Evolutionary conservation across 2,329 filamentous ascomycete species (phyloP).

Genomic region (Apiospora saccharicola): DNA sequence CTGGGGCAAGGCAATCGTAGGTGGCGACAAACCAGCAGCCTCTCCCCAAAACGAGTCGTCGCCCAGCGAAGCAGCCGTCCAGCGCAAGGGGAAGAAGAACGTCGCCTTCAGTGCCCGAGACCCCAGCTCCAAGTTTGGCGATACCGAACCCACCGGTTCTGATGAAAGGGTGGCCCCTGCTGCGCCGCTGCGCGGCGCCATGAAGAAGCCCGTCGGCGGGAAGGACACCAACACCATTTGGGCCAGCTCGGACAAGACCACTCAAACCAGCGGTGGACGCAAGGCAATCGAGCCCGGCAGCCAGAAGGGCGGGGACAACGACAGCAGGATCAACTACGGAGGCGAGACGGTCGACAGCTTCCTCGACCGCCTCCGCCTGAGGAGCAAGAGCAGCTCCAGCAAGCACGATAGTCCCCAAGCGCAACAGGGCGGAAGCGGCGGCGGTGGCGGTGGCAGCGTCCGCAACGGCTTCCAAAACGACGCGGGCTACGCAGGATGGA

Average conservation of each 20-base stretch:
- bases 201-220: background rate
- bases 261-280: background rate
- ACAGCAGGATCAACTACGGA: background rate
- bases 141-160: background rate
- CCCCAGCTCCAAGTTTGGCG: background rate
- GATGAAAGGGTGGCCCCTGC: too few relatives aligned
- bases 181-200: background rate
- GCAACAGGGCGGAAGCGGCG: background rate
- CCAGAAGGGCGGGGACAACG: background rate
- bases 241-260: background rate
- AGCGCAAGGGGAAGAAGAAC: constrained; percentile 10
- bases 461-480: background rate
- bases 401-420: background rate
- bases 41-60: constrained; percentile 9
- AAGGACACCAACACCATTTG: background rate
- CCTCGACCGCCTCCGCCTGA: background rate
- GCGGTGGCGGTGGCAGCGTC: background rate
- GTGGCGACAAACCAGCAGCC: constrained; percentile 1
- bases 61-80: constrained; percentile 12
- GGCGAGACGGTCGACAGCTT: constrained; percentile 21
- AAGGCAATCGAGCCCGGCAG: constrained; percentile 16
- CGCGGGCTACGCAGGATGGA: background rate
- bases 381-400: constrained; percentile 6
- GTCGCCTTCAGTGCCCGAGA: background rate
- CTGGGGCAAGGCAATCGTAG: constrained; percentile 29